Evolutionary conservation across 441 rosid genomes (phyloP).

Genomic region (Syzygium malaccense): DNA sequence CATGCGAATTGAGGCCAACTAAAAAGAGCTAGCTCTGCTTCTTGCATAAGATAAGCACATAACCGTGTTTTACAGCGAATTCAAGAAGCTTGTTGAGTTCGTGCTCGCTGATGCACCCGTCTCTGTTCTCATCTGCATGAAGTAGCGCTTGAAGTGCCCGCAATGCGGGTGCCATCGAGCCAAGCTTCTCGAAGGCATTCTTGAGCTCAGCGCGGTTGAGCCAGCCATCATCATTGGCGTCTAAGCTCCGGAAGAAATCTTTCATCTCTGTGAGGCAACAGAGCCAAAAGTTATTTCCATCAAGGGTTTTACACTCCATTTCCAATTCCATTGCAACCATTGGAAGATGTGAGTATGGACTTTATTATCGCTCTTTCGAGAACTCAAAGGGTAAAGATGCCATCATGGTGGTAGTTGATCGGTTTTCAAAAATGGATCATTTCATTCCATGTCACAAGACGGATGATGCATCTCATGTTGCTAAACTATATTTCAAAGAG

Average conservation of each 20-base stretch:
- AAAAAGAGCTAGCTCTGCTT: not conserved
- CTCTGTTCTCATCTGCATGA: conserved; percentile 13
- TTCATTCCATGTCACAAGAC: too few species aligned
- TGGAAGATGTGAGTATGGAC: too few species aligned
- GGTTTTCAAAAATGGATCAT: too few species aligned
- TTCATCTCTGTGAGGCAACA: not conserved
- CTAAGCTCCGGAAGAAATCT: conserved; percentile 4
- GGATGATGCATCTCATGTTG: too few species aligned
- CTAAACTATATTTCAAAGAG: too few species aligned
- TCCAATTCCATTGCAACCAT: too few species aligned
- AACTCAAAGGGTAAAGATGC: too few species aligned
- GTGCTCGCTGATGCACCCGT: conserved; percentile 8
- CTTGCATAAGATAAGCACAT: not conserved
- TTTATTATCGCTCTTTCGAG: too few species aligned
- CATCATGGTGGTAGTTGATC: too few species aligned
- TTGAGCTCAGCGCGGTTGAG: conserved; percentile 15
- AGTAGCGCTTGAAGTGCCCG: conserved; percentile 11
- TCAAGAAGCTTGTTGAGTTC: conserved; percentile 20
- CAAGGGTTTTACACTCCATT: too few species aligned
- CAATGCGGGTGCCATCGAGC: conserved; percentile 3
- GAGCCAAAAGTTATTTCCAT: too few species aligned
- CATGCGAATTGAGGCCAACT: not conserved
- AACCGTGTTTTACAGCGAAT: conserved; percentile 4
- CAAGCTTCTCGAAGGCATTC: conserved; percentile 6
- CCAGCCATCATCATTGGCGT: conserved; percentile 18